Base-by-base conservation (phyloP, 208 protist species). In the Naegleria fowleri region DNA sequence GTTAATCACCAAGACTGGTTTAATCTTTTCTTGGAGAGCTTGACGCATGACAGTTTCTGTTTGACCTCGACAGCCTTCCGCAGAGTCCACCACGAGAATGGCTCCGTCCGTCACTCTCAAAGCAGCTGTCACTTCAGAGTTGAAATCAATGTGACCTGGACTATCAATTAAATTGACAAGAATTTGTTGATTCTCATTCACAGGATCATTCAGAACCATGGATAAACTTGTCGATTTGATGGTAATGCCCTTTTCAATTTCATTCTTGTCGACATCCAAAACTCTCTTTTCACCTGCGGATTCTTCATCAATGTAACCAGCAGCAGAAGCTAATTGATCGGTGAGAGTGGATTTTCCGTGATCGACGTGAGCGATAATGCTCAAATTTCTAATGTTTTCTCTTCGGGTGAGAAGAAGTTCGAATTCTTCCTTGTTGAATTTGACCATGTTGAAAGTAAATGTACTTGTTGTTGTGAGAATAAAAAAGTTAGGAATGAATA, bases 201-300 rank as follows among this genome's bases (percentile, higher is more conserved):
- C 1, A 48, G 43, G 43, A 48, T 48, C 89, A 11, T 97, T 95
- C 33, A 94, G 93, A 13, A 98, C 93, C 90, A 98, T 94, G 95
- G 98, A 99, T 92, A 99, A 97, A 93, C 96, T 97, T 59, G 98
- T 99, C n/a, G 98, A 99, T 95, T 99, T 99, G 96, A 99, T 99
- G 90, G 98, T 99, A 93, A 99, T 99, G 94, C 98, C 94, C 95
- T 99, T 97, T 9, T 99, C 98, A 95, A 99, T 97, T 95, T 99
- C 98, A 93, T 99, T 98, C 86, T 93, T 86, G 90, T 98, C 95
- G 25, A 96, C 97, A 94, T 99, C 97, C 40, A 94, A 98, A 90
- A 97, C 95, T 92, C 98, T 95, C 48, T 93, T 94, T 58, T 98
- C 97, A 94, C 98, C 98, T 85, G 97, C 97, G 39, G 95, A 93